phyloP scores from a whole-genome alignment of 176 grass and related monocot species.

The Calamus simplicifolius region DNA sequence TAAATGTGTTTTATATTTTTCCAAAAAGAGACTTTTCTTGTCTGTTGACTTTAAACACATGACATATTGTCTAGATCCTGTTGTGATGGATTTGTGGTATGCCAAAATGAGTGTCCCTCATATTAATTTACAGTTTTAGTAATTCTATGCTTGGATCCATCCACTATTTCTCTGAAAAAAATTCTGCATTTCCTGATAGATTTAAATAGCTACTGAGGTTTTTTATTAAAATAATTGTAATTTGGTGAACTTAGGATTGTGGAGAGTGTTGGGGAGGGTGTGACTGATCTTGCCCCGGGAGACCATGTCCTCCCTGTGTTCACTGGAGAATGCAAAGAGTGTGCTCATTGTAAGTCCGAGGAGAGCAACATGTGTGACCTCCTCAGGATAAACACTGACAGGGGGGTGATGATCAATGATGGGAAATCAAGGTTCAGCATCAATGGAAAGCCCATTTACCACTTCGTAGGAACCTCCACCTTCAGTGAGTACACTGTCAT shows the following conservation, averaged over 20 bases:
- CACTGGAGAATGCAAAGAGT: constrained; percentile 86
- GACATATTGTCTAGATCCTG: too few relatives aligned
- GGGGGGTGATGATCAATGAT: constrained; percentile 66
- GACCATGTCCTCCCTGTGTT: constrained; percentile 94
- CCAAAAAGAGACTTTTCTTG: too few relatives aligned
- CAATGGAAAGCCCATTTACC: constrained; percentile 58
- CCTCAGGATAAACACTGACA: constrained; percentile 68
- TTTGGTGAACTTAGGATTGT: constrained; percentile 41
- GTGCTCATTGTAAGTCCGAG: constrained; percentile 62
- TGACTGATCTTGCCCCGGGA: constrained; percentile 54
- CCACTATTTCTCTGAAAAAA: too few relatives aligned
- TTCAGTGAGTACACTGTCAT: constrained; percentile 91
- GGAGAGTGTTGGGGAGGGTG: constrained; percentile 65
- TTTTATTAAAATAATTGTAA: constrained; percentile 5
- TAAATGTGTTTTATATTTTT: too few relatives aligned
- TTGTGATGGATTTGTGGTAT: too few relatives aligned
- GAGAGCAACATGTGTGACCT: constrained; percentile 96
- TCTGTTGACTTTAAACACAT: too few relatives aligned
- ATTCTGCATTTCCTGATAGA: too few relatives aligned
- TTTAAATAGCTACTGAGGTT: too few relatives aligned
- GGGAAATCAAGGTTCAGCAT: constrained; percentile 48
- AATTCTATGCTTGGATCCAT: too few relatives aligned
- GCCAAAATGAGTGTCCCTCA: too few relatives aligned
- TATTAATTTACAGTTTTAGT: too few relatives aligned
- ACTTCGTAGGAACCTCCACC: constrained; percentile 75